These are phyloP conservation scores for Clarireedia hainanense DNA, from an alignment of 2,329 filamentous ascomycete genomes.

Conservation along the genomic window DNA sequence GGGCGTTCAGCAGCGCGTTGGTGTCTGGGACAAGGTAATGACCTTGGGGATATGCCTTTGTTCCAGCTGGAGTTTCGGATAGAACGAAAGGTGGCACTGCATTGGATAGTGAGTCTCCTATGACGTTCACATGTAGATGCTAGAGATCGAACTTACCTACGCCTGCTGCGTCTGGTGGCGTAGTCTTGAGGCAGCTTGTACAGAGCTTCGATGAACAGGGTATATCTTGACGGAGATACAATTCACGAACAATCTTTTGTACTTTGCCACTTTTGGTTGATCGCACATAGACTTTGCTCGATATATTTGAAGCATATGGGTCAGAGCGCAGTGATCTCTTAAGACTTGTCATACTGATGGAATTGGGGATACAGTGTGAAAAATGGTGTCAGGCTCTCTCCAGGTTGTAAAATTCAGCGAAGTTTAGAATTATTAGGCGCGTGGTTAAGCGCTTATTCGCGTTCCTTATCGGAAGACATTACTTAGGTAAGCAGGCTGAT, in stretches of 20 bases:
- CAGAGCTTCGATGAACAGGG: slow-evolving; percentile 93
- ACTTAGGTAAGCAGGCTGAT: not conserved
- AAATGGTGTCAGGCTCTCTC: not conserved
- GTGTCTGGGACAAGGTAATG: slow-evolving; percentile 96
- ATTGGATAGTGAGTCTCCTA: not conserved
- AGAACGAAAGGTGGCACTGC: slow-evolving; percentile 76
- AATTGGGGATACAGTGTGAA: slow-evolving; percentile 8
- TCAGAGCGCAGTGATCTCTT: slow-evolving; percentile 49
- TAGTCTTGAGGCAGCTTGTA: slow-evolving; percentile 61
- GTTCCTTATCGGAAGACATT: not conserved
- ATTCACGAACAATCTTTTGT: slow-evolving; percentile 95
- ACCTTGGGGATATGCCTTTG: slow-evolving; percentile 71
- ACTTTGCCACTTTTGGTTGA: slow-evolving; percentile 95
- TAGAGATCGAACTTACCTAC: slow-evolving; percentile 46
- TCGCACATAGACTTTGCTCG: slow-evolving; percentile 91
- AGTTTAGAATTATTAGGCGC: slow-evolving; percentile 3
- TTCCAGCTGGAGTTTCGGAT: slow-evolving; percentile 79
- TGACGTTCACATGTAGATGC: not conserved
- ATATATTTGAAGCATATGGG: slow-evolving; percentile 62
- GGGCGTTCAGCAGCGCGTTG: slow-evolving; percentile 88
- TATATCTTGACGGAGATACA: slow-evolving; percentile 94
- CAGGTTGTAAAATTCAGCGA: slow-evolving; percentile 1
- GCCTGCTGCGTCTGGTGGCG: slow-evolving; percentile 72
- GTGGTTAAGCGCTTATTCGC: not conserved
- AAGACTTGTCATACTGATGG: slow-evolving; percentile 51